These are phyloP conservation scores for Metschnikowia vanudenii DNA, from an alignment of 805 yeast species.

Conservation along the genomic window DNA sequence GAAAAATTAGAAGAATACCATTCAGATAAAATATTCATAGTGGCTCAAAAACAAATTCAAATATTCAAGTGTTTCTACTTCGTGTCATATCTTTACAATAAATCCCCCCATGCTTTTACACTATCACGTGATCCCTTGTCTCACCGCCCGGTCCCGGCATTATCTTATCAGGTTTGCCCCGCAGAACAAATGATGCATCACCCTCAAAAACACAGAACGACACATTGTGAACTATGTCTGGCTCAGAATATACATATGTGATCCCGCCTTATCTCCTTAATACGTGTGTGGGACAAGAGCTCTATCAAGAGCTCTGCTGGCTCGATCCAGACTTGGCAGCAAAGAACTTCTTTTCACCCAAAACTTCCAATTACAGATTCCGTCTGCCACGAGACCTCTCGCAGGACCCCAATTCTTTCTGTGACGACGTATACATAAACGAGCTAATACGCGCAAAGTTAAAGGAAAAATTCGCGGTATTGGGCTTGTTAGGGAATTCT, in stretches of 20 bases:
- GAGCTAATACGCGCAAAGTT: constrained; percentile 33
- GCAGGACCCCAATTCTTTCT: constrained; percentile 20
- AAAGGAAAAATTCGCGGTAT: constrained; percentile 32
- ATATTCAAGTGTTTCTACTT: too few relatives aligned
- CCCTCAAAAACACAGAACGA: background rate
- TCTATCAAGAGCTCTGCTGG: constrained; percentile 26
- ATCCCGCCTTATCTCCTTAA: constrained; percentile 45
- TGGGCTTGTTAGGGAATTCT: constrained; percentile 36
- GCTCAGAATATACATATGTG: constrained; percentile 26
- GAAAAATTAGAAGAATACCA: too few relatives aligned
- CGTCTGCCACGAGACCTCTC: constrained; percentile 18
- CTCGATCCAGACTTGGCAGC: constrained; percentile 26
- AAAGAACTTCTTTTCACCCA: constrained; percentile 27
- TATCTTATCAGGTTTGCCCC: constrained; percentile 11
- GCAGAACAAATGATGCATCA: background rate
- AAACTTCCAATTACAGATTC: constrained; percentile 27
- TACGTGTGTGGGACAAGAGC: constrained; percentile 35
- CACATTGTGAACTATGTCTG: constrained; percentile 7
- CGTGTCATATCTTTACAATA: too few relatives aligned
- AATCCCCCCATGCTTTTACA: too few relatives aligned
- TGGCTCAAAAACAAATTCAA: too few relatives aligned
- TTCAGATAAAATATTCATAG: too few relatives aligned
- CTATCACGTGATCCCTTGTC: constrained; percentile 2
- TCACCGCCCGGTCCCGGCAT: background rate
- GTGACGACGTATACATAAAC: constrained; percentile 33